Evolutionary conservation across 1,284 basidiomycete genomes (phyloP), one percentile per base, ranked within the genome.

Genomic region (Phellinidium pouzarii): DNA sequence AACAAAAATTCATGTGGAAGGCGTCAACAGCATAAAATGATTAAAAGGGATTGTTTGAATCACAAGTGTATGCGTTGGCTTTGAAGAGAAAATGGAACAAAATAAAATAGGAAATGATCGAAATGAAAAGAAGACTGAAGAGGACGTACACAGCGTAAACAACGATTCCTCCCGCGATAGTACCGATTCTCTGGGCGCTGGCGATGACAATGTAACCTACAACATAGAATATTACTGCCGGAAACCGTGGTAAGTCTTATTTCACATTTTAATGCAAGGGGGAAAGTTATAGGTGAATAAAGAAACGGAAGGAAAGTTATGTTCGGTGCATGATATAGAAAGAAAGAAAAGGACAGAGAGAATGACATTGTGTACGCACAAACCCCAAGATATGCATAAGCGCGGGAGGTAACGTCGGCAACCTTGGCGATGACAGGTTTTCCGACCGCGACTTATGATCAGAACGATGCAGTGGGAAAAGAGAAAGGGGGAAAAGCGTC

Each of bases 371-470:
- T n/a, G 25, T n/a, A 78, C 80, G 71, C 60, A 84, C 82, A 68
- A 48, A 87, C 80, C 43, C 78, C 62, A 42, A 79, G 67, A 61
- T 84, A 88, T 0, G 87, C 75, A n/a, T 63, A 68, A 27, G 74
- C 77, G 58, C 80, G 72, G 11, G 78, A 79, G 11, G 72, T 71
- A 14, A 87, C 78, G 62, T 92, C 88, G 1, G 87, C 79, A 31
- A 91, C 66, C 67, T 90, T 91, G 2, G 88, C 89, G 60, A 89
- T 82, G 43, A 89, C 76, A 1, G 89, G 89, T 68, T 91, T 91
- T 34, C 86, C 79, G 43, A 82, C 75, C 20, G 81, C 81, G 55
- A 82, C 69, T 72, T n/a, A n/a, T n/a, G n/a, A n/a, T n/a, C n/a
- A n/a, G n/a, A 51, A 40, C 14, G 20, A 20, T 14, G 29, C n/a